Evolutionary conservation across 1,139 yeast genomes (phyloP).

Genomic region (Zhuliangozyma parablackwelliae): DNA sequence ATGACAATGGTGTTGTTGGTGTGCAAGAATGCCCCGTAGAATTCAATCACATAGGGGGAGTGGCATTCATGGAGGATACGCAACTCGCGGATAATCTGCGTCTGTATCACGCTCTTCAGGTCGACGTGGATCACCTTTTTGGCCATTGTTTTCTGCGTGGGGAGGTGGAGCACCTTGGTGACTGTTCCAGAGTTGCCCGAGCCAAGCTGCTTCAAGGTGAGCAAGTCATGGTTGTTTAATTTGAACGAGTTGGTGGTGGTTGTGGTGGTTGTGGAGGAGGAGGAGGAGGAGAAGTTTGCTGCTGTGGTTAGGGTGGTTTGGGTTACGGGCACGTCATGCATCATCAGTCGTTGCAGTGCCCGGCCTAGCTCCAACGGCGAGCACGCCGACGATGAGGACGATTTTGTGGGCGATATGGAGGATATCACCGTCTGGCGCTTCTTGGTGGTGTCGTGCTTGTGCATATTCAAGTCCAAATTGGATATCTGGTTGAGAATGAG

Average conservation of each 20-base stretch:
- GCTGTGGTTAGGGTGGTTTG: background rate
- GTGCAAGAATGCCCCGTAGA: conserved; percentile 80
- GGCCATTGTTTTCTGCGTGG: conserved; percentile 87
- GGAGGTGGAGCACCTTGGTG: conserved; percentile 80
- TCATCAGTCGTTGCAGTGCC: background rate
- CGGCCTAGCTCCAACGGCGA: conserved; percentile 13
- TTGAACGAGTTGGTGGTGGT: conserved; percentile 40
- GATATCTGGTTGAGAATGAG: conserved; percentile 29
- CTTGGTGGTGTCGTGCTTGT: conserved; percentile 4
- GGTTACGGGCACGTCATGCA: background rate
- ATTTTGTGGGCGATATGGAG: conserved; percentile 42
- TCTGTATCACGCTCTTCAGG: conserved; percentile 72
- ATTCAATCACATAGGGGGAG: conserved; percentile 78
- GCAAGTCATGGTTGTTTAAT: conserved; percentile 63
- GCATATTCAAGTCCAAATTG: conserved; percentile 19
- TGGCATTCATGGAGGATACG: conserved; percentile 88
- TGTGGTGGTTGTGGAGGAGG: conserved; percentile 9
- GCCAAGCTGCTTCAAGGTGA: conserved; percentile 75
- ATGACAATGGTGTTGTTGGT: conserved; percentile 68
- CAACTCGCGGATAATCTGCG: conserved; percentile 83
- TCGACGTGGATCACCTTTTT: conserved; percentile 85
- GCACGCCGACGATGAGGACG: conserved; percentile 23
- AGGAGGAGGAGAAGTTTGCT: background rate
- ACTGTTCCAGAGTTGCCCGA: conserved; percentile 95
- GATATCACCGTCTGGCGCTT: conserved; percentile 44